These are phyloP conservation scores for Coemansia sp. DNA, from an alignment of 192 early-diverging fungal genomes.

Conservation along the genomic window DNA sequence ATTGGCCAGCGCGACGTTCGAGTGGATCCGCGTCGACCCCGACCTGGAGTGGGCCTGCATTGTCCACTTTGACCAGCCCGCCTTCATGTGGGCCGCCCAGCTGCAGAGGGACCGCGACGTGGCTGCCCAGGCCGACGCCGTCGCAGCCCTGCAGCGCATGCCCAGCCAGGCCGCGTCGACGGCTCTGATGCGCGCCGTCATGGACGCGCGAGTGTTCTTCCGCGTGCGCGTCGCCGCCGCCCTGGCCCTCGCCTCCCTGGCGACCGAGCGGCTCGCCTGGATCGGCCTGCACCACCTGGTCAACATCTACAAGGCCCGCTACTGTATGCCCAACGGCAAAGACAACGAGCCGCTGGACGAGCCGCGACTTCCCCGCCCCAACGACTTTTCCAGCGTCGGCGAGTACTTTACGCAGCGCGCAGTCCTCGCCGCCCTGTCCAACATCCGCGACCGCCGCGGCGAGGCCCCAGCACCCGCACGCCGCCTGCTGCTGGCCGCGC, in stretches of 20 bases:
- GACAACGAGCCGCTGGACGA: constrained; percentile 22
- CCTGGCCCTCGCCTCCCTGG: constrained; percentile 65
- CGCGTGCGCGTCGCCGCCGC: constrained; percentile 83
- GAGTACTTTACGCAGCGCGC: constrained; percentile 94
- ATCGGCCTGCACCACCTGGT: constrained; percentile 73
- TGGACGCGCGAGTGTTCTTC: constrained; percentile 81
- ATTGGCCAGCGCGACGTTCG: constrained; percentile 65
- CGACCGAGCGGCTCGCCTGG: constrained; percentile 59
- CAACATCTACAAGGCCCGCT: constrained; percentile 72
- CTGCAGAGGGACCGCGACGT: constrained; percentile 89
- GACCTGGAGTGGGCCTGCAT: constrained; percentile 92
- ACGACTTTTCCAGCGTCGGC: constrained; percentile 82
- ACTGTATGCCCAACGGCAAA: constrained; percentile 59
- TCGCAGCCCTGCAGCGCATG: constrained; percentile 64
- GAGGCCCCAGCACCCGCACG: constrained; percentile 65
- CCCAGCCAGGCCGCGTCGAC: constrained; percentile 70
- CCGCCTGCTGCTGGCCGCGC: constrained; percentile 70
- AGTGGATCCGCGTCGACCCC: constrained; percentile 95
- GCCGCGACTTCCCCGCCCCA: constrained; percentile 69
- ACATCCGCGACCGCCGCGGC: constrained; percentile 64
- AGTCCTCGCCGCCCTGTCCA: constrained; percentile 69
- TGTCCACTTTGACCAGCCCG: constrained; percentile 82
- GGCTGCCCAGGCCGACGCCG: constrained; percentile 86
- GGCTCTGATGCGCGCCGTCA: constrained; percentile 71
- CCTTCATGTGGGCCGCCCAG: constrained; percentile 97